Conservation (phyloP, 768 basidiomycete genomes). For the Calocera cornea region DNA sequence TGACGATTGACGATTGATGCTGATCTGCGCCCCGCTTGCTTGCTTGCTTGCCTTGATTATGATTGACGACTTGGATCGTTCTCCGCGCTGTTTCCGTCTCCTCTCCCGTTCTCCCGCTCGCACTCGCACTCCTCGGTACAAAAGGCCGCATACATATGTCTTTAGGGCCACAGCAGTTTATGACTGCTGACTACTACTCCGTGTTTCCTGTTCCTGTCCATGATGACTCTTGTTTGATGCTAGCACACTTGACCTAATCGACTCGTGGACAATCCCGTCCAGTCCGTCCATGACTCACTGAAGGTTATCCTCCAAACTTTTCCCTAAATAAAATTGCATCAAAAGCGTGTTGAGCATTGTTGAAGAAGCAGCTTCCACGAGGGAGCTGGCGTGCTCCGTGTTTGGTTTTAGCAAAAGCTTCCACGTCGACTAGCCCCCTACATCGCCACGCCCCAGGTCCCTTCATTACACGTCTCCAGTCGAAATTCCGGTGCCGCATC, state of each 20-base stretch:
- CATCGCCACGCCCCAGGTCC: neutral
- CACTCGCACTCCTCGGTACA: neutral
- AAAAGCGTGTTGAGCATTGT: too few species aligned
- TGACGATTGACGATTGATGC: neutral
- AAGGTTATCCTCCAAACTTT: too few species aligned
- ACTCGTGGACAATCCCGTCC: neutral
- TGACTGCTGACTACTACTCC: neutral
- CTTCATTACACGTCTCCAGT: slow-evolving; percentile 1
- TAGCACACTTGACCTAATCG: neutral
- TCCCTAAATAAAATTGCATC: too few species aligned
- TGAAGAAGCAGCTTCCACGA: neutral
- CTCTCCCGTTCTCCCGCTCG: neutral
- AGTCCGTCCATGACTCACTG: neutral
- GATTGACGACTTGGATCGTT: neutral
- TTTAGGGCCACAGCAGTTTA: neutral
- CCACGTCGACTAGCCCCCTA: neutral
- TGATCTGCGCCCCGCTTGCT: neutral
- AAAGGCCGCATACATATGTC: neutral
- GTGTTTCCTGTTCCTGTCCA: neutral
- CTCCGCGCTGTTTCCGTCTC: neutral
- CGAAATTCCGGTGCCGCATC: slow-evolving; percentile 2
- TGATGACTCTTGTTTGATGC: neutral
- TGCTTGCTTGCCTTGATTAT: too few species aligned
- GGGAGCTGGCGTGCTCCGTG: neutral
- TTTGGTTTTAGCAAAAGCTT: neutral